Evolutionary conservation across 1,139 yeast species (phyloP), one percentile per base, ranked within the genome.

Genomic region (Yamadazyma conglobata): DNA sequence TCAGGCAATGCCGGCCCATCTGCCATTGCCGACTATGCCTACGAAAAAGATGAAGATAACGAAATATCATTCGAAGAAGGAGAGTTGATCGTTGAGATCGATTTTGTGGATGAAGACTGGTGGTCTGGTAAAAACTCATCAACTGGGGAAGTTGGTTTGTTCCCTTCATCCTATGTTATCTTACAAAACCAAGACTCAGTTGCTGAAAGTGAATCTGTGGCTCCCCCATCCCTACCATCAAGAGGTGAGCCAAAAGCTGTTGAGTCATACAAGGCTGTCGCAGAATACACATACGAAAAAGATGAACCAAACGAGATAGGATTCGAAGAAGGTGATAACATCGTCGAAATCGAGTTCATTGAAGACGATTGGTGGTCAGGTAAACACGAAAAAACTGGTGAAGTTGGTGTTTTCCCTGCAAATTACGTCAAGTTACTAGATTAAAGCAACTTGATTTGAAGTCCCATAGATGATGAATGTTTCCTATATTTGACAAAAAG

Each of bases 321-420:
- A 2, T 86, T 86, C 56, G 73, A 65, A 19, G 96, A 86, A 52
- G 95, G 93, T 30, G 97, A 87, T 44, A 48, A 69, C 39, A 87
- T 91, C 43, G 63, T 78, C 13, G 85, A 87, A 39, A 84, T 91
- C 40, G 95, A 87, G 44, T 83, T 86, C 56, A 84, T 85, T 10
- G 96, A 88, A 46, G 95, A 86, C 30, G 96, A 87, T 51, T 91
- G 98, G 98, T 91, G 97, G 97, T 69, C 82, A 36, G 98, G 98
- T 28, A 68, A 55, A 33, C 79, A 79, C 46, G 61, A 77, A 37
- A 53, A 46, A 25, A 59, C 78, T 24, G 96, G 95, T 25, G 83
- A 78, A 43, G 70, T 74, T 42, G 94, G 94, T 34, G 68, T 91
- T 35, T 88, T 91, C 79, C 98, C 98, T 28, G 79, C 94, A 25